Evolutionary conservation across 352 stramenopile species (phyloP).

Genomic region (Globisporangium splendens): DNA sequence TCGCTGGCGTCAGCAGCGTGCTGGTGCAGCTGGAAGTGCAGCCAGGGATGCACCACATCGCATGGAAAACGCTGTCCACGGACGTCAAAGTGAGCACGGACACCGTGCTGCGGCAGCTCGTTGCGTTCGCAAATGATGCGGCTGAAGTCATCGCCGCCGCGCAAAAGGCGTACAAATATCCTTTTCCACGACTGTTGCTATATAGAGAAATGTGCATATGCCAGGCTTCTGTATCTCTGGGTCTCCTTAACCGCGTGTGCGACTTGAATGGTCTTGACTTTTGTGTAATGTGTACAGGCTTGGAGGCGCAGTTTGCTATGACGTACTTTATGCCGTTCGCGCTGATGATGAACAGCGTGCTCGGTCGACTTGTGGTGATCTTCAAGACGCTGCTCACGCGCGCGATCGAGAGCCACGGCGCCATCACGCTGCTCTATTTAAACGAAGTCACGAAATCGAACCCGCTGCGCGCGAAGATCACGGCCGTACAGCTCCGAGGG

Average conservation of each 20-base stretch:
- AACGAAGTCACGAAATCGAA: conserved; percentile 81
- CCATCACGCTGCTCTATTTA: conserved; percentile 68
- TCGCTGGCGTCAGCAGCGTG: conserved; percentile 35
- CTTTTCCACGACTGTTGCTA: conserved; percentile 4
- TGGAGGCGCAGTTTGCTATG: conserved; percentile 75
- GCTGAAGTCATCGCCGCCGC: conserved; percentile 42
- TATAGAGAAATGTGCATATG: background rate
- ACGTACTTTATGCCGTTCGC: conserved; percentile 88
- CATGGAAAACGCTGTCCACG: conserved; percentile 64
- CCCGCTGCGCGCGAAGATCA: conserved; percentile 66
- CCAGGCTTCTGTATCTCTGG: background rate
- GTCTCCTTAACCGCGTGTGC: conserved; percentile 9
- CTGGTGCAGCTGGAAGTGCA: conserved; percentile 44
- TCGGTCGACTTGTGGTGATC: conserved; percentile 56
- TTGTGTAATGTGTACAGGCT: conserved; percentile 18
- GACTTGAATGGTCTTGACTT: background rate
- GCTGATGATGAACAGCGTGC: conserved; percentile 74
- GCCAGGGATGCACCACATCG: conserved; percentile 59
- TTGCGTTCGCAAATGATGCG: conserved; percentile 20
- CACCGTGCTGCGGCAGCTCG: conserved; percentile 40
- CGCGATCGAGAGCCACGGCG: conserved; percentile 60
- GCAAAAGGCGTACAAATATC: conserved; percentile 77
- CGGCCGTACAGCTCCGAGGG: conserved; percentile 62
- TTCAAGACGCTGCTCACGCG: conserved; percentile 63
- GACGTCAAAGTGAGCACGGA: conserved; percentile 62